Percentiles rank a stretch among this genome's conserved stretches.
These are phyloP conservation scores for Rosa multiflora DNA, from an alignment of 306 rosid species.

Conservation along the genomic window DNA sequence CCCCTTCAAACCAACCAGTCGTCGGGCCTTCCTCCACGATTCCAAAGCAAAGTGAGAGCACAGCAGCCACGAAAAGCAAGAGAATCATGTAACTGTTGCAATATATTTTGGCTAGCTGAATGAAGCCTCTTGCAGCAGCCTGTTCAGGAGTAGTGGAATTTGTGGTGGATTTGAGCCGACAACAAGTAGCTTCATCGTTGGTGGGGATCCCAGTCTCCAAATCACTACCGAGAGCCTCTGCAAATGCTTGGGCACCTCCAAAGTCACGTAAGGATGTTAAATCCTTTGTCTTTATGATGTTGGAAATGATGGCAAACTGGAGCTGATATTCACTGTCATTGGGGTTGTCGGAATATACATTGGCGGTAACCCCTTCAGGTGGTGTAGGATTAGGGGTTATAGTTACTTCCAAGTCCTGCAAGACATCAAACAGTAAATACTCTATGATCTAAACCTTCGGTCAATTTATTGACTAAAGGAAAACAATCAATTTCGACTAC, in stretches of 20 bases:
- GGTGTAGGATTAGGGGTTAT: neutral
- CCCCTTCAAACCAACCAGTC: conserved; percentile 14
- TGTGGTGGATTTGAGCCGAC: neutral
- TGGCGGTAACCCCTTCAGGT: neutral
- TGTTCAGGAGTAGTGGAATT: neutral
- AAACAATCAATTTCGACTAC: neutral
- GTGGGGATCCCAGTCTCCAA: conserved; percentile 6
- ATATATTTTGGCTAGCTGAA: neutral
- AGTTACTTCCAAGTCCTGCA: neutral
- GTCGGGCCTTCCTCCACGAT: neutral
- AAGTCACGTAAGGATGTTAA: neutral
- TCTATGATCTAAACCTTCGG: neutral
- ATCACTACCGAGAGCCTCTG: conserved; percentile 12
- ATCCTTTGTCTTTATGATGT: neutral
- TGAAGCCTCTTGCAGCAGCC: neutral
- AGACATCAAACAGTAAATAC: neutral
- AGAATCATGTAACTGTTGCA: neutral
- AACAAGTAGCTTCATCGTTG: neutral
- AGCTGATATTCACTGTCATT: neutral
- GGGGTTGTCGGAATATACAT: too few species aligned
- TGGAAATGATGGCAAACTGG: neutral
- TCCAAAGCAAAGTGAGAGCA: conserved; percentile 10
- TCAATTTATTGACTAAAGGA: too few species aligned
- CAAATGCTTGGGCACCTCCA: conserved; percentile 2
- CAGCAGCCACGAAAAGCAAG: neutral